A percentile compares a stretch with the other conserved stretches of the same genome.
Conservation (phyloP, 805 yeast genomes). For the Ogataea polymorpha region DNA sequence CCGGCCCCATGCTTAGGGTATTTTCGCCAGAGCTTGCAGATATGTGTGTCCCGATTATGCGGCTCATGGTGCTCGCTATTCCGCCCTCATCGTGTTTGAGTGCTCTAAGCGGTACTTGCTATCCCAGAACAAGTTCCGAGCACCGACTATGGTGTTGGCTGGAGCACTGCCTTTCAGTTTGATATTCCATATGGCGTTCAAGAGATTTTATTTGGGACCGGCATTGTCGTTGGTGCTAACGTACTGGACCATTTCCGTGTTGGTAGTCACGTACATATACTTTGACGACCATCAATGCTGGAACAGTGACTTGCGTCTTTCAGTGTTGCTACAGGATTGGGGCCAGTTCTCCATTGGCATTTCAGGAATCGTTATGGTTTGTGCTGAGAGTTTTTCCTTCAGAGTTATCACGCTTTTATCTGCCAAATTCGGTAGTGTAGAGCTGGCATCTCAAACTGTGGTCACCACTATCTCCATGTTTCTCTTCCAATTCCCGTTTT, state of each 20-base stretch:
- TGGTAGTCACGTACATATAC: slow-evolving; percentile 49
- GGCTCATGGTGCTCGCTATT: slow-evolving; percentile 52
- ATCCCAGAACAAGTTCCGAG: slow-evolving; percentile 73
- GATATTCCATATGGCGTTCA: slow-evolving; percentile 52
- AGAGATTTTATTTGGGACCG: slow-evolving; percentile 71
- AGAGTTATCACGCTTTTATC: slow-evolving; percentile 50
- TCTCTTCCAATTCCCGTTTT: slow-evolving; percentile 50
- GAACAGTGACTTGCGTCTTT: slow-evolving; percentile 30
- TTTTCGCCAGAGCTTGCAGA: slow-evolving; percentile 42
- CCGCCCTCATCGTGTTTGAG: slow-evolving; percentile 66
- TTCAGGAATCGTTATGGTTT: slow-evolving; percentile 53
- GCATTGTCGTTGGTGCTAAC: slow-evolving; percentile 67
- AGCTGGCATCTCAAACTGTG: slow-evolving; percentile 51
- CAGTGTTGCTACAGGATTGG: slow-evolving; percentile 40
- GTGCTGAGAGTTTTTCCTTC: slow-evolving; percentile 55
- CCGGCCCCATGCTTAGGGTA: slow-evolving; percentile 41
- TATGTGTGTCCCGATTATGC: slow-evolving; percentile 54
- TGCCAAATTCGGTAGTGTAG: slow-evolving; percentile 44
- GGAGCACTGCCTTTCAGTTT: slow-evolving; percentile 68
- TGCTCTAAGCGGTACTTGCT: slow-evolving; percentile 69
- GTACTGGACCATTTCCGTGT: slow-evolving; percentile 62
- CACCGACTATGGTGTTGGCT: slow-evolving; percentile 63
- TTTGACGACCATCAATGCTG: slow-evolving; percentile 67
- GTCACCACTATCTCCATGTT: slow-evolving; percentile 47
- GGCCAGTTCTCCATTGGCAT: slow-evolving; percentile 43